Base-by-base conservation (phyloP, 192 early-diverging fungal genomes). In the Chytriomyces sp. region DNA sequence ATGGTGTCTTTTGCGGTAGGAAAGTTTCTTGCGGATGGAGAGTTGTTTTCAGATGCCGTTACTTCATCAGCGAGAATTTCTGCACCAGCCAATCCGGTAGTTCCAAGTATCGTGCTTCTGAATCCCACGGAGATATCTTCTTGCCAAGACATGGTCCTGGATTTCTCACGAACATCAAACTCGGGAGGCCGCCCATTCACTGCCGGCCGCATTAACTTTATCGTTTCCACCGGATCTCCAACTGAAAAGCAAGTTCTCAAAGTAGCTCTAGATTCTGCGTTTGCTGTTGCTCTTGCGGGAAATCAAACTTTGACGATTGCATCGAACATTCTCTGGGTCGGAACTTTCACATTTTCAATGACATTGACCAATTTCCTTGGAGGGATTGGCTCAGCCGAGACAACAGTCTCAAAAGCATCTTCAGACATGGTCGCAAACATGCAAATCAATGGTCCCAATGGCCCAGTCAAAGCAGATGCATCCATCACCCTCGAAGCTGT, bases 131-230 rank as follows among this genome's bases (percentile, higher is more conserved):
- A 18, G 10, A 67, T 67, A 46, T 28, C 65, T 18, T 28, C 65
- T 7, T 67, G 65, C 23, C 65, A 67, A 45, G 16, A 67, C 7
- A 2, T 67, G 7, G 26, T 67, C 7, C 44, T 67, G 4, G 65
- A 67, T 23, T 45, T 67, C 13, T 67, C 65, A 3, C 7, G 43
- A 45, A 45, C 43, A 8, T 28, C 35, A 7, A 67, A 67, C 23
- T 67, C 65, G 18, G 65, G 65, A 45, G 45, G 65, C 18, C 26
- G 65, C 3, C 65, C 45, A 13, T 67, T 67, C 46, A 8, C 46
- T 18, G 7, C 45, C 18, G 65, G 65, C 8, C 11, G 11, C 18
- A 23, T 67, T 23, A 3, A 28, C 10, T 67, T 45, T 23, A 28
- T 45, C 10, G 1, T 45, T 2, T 10, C 35, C 43, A 45, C 13